Percentiles rank a stretch among this genome's conserved stretches.
These are phyloP conservation scores for Ampelocalamus luodianensis DNA, from an alignment of 176 grass and related monocot genomes.

Conservation along the genomic window DNA sequence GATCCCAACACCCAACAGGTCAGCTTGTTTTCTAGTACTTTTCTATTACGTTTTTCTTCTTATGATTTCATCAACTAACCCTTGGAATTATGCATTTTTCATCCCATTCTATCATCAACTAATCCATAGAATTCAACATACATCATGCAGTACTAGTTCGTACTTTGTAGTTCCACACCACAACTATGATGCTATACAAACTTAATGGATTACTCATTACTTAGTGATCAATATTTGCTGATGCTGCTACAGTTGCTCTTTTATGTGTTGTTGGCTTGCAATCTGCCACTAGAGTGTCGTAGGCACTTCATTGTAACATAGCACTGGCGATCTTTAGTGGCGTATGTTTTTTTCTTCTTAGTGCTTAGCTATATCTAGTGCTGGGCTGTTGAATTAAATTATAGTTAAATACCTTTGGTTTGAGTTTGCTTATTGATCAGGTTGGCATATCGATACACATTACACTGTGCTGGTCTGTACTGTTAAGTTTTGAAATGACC, in stretches of 20 bases:
- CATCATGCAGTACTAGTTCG: background rate
- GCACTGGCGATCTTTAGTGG: slow-evolving; percentile 13
- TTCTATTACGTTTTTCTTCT: background rate
- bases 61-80: background rate
- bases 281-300: background rate
- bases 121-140: background rate
- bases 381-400: background rate
- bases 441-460: background rate
- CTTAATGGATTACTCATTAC: background rate
- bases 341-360: background rate
- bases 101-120: background rate
- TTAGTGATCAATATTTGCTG: background rate
- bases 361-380: slow-evolving; percentile 8
- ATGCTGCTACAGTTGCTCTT: background rate
- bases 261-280: background rate
- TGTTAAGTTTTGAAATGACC: background rate
- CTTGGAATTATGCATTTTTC: background rate
- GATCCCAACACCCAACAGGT: slow-evolving; percentile 80
- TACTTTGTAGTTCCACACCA: background rate
- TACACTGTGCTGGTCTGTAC: background rate
- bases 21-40: slow-evolving; percentile 39
- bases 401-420: background rate
- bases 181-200: background rate
- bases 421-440: background rate
- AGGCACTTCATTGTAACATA: background rate